Evolutionary conservation across 176 grass and related monocot species (phyloP).

Genomic region (Eremochloa ophiuroides): DNA sequence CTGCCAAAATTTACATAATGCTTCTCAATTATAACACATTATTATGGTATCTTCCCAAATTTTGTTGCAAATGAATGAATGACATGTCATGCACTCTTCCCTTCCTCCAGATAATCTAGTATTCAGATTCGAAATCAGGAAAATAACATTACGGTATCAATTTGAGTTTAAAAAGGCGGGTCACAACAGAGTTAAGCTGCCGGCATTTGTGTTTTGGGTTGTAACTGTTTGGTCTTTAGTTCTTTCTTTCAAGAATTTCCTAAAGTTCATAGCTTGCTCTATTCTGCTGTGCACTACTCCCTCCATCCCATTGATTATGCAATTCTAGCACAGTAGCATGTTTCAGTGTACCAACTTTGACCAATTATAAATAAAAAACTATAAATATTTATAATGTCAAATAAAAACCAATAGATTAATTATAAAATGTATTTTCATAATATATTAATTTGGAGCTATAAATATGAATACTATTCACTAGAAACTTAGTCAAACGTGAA

Average conservation of each 20-base stretch:
- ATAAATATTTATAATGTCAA: no score
- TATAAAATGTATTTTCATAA: no score
- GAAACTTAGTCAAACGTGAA: no score
- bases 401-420: no score
- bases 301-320: no score
- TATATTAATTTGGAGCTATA: no score
- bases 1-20: background rate
- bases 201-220: background rate
- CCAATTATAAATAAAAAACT: no score
- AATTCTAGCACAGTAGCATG: no score
- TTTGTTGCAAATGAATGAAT: background rate
- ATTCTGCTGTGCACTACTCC: background rate
- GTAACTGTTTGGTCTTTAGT: background rate
- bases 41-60: background rate
- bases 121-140: background rate
- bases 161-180: background rate
- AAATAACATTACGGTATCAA: background rate
- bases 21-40: background rate
- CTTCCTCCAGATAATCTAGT: background rate
- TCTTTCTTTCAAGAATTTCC: background rate
- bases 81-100: background rate
- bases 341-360: no score
- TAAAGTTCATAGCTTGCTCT: background rate
- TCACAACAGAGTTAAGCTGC: background rate
- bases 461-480: no score